Base-by-base conservation (phyloP, 116 monocot genomes). In the Papilionanthe hybrid region DNA sequence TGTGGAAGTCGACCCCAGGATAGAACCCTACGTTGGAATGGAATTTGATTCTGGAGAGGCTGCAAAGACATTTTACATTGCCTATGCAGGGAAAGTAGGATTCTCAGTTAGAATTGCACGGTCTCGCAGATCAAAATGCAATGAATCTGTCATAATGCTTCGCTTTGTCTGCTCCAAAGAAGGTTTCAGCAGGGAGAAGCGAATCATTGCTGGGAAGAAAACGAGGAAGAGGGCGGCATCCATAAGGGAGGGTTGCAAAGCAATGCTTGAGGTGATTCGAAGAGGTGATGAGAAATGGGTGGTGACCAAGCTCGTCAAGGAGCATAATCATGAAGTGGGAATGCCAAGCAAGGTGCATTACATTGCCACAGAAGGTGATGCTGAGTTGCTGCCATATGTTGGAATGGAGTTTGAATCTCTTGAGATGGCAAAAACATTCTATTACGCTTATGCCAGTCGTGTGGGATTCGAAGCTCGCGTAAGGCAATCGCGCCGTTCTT, bases 1-100 rank as follows among this genome's bases (percentile, higher is more conserved):
- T 20, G 78, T 79, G 7, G 91, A 93, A 55, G 77, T 57, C 0
- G 89, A 92, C 57, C 87, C 91, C 0, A 60, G 91, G 48, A 81
- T 94, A 7, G 92, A 94, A 76, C 97, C 97, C 1, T 91, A 84
- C 78, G 75, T 97, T 9, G 97, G 94, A 18, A 97, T 97, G 94
- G 97, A 94, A 79, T 97, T 97, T 80, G 97, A 97, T 78, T 94
- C 94, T n/a, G 94, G 91, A 2, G 97, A 97, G 82, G 89, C 97
- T 1, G 97, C 97, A 30, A 97, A 97, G 78, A 87, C 91, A 30
- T 97, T 92, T 81, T 97, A 97, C 78, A 94, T 94, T 72, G 97
- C 97, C 18, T 97, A 97, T 79, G 94, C 94, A 19, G 92, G 97
- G 5, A 86, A 91, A 19, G 74, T 94, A 4, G 94, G 97, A 0